Evolutionary conservation across 2,329 filamentous ascomycete species (phyloP).

Genomic region (Aspergillus aculeatinus): DNA sequence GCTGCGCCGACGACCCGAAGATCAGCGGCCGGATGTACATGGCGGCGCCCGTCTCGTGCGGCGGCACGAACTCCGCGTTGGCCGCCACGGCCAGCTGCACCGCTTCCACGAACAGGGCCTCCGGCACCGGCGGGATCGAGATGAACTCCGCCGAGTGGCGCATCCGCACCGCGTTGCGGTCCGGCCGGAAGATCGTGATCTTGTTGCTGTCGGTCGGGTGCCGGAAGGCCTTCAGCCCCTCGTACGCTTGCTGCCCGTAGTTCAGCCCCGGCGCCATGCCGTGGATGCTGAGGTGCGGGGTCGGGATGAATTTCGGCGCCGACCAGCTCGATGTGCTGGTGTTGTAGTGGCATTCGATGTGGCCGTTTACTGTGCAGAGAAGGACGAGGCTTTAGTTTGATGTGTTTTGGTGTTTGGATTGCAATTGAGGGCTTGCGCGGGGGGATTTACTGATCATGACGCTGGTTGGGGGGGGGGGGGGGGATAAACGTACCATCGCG

Average conservation of each 20-base stretch:
- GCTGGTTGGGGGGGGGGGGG: too few relatives aligned
- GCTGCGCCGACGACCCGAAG: constrained; percentile 82
- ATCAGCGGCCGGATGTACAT: constrained; percentile 91
- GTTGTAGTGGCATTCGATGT: constrained; percentile 85
- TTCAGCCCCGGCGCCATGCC: constrained; percentile 95
- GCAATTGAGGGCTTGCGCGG: neutral
- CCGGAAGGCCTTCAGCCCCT: constrained; percentile 97
- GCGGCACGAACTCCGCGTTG: constrained; percentile 89
- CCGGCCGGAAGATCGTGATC: constrained; percentile 85
- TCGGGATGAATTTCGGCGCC: constrained; percentile 72
- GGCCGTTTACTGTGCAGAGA: constrained; percentile 71
- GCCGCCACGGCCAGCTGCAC: constrained; percentile 78
- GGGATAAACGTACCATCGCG: constrained; percentile 66
- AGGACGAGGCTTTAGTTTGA: neutral
- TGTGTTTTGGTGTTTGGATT: constrained; percentile 33
- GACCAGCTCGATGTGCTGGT: constrained; percentile 72
- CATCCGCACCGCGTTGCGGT: constrained; percentile 79
- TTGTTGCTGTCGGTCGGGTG: constrained; percentile 62
- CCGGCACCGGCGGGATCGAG: constrained; percentile 77
- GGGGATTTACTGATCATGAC: neutral
- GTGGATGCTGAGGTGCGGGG: constrained; percentile 84
- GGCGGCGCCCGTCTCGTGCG: constrained; percentile 81
- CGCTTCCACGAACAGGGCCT: constrained; percentile 71
- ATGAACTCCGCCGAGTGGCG: constrained; percentile 81
- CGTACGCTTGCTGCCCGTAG: constrained; percentile 96